Conservation (phyloP, 1,139 yeast genomes). For the Candida pseudoviswanathii region DNA sequence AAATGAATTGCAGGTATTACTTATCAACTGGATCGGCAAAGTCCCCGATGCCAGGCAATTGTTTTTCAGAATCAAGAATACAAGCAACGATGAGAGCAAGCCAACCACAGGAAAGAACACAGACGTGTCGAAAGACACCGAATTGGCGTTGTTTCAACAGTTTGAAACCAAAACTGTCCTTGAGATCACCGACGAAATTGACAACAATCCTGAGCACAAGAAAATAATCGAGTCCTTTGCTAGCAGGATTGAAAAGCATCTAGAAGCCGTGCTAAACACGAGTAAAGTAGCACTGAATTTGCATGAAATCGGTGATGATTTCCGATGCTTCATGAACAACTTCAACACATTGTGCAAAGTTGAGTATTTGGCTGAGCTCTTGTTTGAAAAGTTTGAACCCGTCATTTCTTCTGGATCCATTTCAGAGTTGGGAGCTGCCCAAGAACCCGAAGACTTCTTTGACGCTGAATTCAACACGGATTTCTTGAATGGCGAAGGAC, state of each 20-base stretch:
- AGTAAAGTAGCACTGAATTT: conserved; percentile 7
- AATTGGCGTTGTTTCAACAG: conserved; percentile 15
- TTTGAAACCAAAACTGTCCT: conserved; percentile 15
- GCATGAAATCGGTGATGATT: conserved; percentile 19
- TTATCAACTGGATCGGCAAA: conserved; percentile 64
- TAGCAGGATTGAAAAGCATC: conserved; percentile 19
- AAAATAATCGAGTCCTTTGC: conserved; percentile 17
- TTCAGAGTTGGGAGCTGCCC: conserved; percentile 8
- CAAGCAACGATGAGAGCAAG: conserved; percentile 15
- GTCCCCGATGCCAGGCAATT: conserved; percentile 41
- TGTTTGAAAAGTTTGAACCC: conserved; percentile 31
- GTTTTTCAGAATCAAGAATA: conserved; percentile 36
- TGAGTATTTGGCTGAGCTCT: conserved; percentile 30
- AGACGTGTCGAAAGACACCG: conserved; percentile 10
- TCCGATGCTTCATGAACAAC: conserved; percentile 26
- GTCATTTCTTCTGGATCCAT: conserved; percentile 23
- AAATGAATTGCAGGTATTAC: conserved; percentile 57
- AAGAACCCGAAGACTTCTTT: conserved; percentile 8
- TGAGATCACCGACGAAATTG: conserved; percentile 23
- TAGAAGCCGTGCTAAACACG: conserved; percentile 13
- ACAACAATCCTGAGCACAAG: conserved; percentile 15
- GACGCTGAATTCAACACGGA: conserved; percentile 27
- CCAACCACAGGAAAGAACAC: neutral
- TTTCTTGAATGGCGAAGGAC: conserved; percentile 30
- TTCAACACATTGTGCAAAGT: conserved; percentile 35